These are phyloP conservation scores for Candida tammaniensis DNA, from an alignment of 805 yeast genomes.

Conservation along the genomic window DNA sequence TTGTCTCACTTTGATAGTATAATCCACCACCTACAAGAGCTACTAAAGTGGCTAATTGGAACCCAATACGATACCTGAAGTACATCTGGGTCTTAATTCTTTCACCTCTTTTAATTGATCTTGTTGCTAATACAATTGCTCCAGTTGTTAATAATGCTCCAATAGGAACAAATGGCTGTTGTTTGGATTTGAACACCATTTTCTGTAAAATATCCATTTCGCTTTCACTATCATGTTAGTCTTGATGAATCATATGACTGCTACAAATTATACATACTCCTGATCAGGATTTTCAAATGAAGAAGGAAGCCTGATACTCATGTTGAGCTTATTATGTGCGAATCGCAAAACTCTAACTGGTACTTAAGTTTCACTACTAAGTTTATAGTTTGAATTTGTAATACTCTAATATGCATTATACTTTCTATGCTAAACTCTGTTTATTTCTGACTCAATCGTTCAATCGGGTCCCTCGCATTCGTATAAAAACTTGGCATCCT, in stretches of 20 bases:
- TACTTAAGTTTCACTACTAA: no score
- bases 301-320: constrained; percentile 39
- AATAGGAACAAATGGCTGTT: constrained; percentile 87
- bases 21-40: constrained; percentile 82
- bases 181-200: constrained; percentile 61
- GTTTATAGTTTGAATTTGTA: no score
- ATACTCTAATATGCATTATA: no score
- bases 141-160: constrained; percentile 77
- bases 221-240: constrained; percentile 19
- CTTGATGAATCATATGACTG: constrained; percentile 2
- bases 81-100: constrained; percentile 75
- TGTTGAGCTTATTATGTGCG: constrained; percentile 6
- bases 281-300: constrained; percentile 46
- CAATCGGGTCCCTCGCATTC: no score
- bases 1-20: constrained; percentile 54
- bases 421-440: no score
- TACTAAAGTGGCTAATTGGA: constrained; percentile 79
- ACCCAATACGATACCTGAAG: constrained; percentile 86
- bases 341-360: constrained; percentile 1
- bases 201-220: constrained; percentile 50
- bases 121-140: constrained; percentile 78
- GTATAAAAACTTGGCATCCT: no score
- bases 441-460: no score
- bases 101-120: constrained; percentile 70
- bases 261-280: constrained; percentile 40